These are phyloP conservation scores for Trichaptum fuscoviolaceum DNA, from an alignment of 768 basidiomycete species.

Conservation along the genomic window DNA sequence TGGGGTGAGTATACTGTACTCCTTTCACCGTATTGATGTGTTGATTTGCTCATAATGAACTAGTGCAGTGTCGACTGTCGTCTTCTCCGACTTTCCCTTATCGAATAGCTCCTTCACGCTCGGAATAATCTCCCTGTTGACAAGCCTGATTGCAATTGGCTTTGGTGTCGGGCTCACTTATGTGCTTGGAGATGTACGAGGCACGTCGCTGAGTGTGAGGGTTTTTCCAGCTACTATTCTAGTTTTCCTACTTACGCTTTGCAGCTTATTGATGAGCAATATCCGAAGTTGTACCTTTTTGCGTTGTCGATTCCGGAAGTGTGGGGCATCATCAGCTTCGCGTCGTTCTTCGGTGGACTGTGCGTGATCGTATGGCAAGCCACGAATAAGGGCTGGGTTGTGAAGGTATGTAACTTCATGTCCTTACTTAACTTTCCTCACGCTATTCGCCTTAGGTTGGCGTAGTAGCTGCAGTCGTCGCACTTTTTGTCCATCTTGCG, in stretches of 20 bases:
- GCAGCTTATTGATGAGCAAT: not conserved
- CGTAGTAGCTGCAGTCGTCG: not conserved
- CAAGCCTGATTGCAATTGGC: not conserved
- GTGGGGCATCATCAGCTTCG: not conserved
- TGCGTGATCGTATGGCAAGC: not conserved
- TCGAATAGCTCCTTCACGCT: not conserved
- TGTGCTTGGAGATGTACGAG: not conserved
- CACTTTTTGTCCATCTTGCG: not conserved
- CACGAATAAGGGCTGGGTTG: not conserved
- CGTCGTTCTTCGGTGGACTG: not conserved
- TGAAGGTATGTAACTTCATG: not conserved
- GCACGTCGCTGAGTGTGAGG: not conserved
- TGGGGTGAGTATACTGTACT: not conserved
- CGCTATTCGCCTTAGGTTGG: not conserved
- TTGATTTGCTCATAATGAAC: not conserved
- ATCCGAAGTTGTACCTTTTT: not conserved
- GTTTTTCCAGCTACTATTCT: not conserved
- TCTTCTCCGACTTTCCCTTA: not conserved
- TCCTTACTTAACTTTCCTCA: not conserved
- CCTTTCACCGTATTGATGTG: not conserved
- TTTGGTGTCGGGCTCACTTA: not conserved
- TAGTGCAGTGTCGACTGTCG: not conserved
- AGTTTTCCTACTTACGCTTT: not conserved
- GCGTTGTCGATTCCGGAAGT: not conserved
- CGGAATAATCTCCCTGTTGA: not conserved